These are phyloP conservation scores for Colletotrichum destructivum DNA, from an alignment of 2,329 filamentous ascomycete species.

Conservation along the genomic window DNA sequence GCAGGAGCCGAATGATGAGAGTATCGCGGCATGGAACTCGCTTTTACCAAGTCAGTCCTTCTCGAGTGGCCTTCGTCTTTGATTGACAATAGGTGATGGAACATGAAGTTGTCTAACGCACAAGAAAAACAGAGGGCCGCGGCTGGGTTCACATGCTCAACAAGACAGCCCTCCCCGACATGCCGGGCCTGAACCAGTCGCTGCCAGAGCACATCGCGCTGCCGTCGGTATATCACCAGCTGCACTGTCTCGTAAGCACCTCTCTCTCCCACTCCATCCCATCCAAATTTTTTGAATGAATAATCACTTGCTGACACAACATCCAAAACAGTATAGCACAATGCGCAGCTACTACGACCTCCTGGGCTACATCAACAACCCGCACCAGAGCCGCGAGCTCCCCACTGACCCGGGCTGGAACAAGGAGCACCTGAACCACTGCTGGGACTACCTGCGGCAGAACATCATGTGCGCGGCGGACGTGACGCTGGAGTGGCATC, in stretches of 20 bases:
- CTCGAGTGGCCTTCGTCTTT: too few species aligned
- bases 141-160: neutral
- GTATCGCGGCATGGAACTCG: too few species aligned
- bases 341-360: constrained; percentile 13
- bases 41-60: too few species aligned
- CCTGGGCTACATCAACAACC: neutral
- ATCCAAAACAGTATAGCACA: neutral
- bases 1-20: too few species aligned
- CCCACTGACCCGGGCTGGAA: neutral
- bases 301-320: too few species aligned
- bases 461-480: constrained; percentile 55
- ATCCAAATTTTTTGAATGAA: too few species aligned
- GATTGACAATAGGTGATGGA: too few species aligned
- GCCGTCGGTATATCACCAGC: constrained; percentile 29
- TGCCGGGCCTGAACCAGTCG: constrained; percentile 11
- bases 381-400: too few species aligned
- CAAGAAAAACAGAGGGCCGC: too few species aligned
- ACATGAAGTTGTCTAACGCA: too few species aligned
- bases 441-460: constrained; percentile 58
- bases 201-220: neutral
- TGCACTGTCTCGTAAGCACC: constrained; percentile 43
- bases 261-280: too few species aligned
- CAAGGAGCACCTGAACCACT: constrained; percentile 56
- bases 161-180: constrained; percentile 4
- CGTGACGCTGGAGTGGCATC: constrained; percentile 38